Evolutionary conservation across 2,329 filamentous ascomycete species (phyloP).

Genomic region (Exophiala xenobiotica): DNA sequence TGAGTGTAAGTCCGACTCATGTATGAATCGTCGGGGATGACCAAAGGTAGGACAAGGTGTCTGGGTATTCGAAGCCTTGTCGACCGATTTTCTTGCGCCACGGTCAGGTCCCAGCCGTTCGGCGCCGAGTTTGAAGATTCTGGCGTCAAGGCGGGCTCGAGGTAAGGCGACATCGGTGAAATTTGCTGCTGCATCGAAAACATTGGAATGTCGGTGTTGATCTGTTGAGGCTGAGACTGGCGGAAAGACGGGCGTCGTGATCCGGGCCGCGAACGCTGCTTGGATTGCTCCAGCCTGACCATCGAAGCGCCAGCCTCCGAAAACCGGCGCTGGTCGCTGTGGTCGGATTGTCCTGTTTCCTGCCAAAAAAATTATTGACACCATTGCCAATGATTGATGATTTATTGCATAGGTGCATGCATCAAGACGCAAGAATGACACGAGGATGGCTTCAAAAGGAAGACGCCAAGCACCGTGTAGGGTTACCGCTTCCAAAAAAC

Average conservation of each 20-base stretch:
- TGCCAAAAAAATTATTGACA: too few species aligned
- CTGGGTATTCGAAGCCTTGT: conserved; percentile 17
- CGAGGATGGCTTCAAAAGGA: too few species aligned
- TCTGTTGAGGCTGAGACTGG: not conserved
- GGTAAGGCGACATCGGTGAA: conserved; percentile 8
- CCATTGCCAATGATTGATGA: too few species aligned
- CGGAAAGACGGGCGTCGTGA: not conserved
- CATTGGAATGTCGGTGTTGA: conserved; percentile 9
- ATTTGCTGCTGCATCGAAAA: not conserved
- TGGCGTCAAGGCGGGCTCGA: conserved; percentile 6
- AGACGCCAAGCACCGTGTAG: too few species aligned
- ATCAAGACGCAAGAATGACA: too few species aligned
- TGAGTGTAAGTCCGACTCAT: conserved; percentile 24
- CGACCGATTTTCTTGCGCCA: conserved; percentile 17
- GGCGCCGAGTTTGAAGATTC: not conserved
- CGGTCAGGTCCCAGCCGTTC: conserved; percentile 17
- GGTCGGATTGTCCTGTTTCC: too few species aligned
- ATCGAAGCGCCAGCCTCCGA: not conserved
- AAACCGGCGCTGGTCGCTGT: not conserved
- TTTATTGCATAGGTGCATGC: too few species aligned
- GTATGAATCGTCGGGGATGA: conserved; percentile 20
- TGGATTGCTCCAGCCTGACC: not conserved
- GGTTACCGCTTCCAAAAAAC: too few species aligned
- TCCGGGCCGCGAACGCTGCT: not conserved
- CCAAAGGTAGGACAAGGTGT: conserved; percentile 22